Evolutionary conservation across 129 eudicot genomes (phyloP).

Genomic region (Mikania micrantha): DNA sequence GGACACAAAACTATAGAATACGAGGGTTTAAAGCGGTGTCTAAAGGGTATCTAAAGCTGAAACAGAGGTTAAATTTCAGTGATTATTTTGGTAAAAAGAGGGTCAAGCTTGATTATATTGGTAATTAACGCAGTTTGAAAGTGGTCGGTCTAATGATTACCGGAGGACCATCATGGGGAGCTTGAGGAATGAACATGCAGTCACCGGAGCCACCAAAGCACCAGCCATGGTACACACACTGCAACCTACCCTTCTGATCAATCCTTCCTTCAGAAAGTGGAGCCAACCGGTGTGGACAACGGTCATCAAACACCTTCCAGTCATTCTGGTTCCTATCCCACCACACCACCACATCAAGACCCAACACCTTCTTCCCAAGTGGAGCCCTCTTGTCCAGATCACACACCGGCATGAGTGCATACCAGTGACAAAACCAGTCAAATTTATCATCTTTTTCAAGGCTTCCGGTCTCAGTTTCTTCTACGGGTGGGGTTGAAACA

Average conservation of each 20-base stretch:
- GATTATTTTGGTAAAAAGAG: no score
- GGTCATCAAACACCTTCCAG: constrained; percentile 84
- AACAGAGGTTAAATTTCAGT: no score
- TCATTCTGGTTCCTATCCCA: constrained; percentile 56
- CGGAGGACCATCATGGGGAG: constrained; percentile 63
- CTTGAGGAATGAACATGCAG: not conserved
- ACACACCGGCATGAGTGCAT: constrained; percentile 54
- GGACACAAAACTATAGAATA: no score
- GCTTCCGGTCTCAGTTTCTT: constrained; percentile 19
- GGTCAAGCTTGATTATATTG: no score
- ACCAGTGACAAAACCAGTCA: constrained; percentile 70
- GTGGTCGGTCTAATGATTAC: constrained; percentile 2
- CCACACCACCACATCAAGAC: constrained; percentile 40
- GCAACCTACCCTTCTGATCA: not conserved
- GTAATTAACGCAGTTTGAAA: no score
- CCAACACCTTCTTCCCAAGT: constrained; percentile 40
- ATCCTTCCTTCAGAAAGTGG: constrained; percentile 46
- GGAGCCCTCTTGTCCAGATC: constrained; percentile 79
- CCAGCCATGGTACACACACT: constrained; percentile 4
- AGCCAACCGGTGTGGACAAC: constrained; percentile 74
- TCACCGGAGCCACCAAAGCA: constrained; percentile 1
- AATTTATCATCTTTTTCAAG: constrained; percentile 33
- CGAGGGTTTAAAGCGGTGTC: no score
- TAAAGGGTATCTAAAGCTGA: no score
- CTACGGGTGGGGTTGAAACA: constrained; percentile 8